Percentiles rank a stretch among this genome's conserved stretches.
Conservation (phyloP, 1,284 basidiomycete genomes). For the Neolentinus lepideus region DNA sequence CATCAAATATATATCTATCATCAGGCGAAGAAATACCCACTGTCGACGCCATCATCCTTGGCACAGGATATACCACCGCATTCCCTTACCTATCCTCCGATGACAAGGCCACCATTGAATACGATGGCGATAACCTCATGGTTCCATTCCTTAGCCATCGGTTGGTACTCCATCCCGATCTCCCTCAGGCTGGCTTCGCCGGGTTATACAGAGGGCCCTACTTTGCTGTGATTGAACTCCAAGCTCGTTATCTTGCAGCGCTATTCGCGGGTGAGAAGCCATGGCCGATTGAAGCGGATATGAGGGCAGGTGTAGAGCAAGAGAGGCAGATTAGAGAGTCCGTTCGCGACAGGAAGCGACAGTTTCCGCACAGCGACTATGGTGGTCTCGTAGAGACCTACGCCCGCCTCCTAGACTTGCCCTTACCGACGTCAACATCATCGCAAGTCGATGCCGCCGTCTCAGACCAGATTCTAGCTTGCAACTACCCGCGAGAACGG, state of each 20-base stretch:
- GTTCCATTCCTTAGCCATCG: not conserved
- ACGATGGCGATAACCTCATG: not conserved
- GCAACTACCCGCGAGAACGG: not conserved
- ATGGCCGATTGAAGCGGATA: not conserved
- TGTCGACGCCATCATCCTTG: not conserved
- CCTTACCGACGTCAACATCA: not conserved
- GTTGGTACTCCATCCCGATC: not conserved
- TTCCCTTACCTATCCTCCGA: not conserved
- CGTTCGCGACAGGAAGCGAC: not conserved
- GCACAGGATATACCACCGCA: not conserved
- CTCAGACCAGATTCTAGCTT: not conserved
- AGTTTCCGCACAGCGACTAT: constrained; percentile 2
- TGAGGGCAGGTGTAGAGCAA: not conserved
- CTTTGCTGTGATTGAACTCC: constrained; percentile 1
- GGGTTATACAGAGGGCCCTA: not conserved
- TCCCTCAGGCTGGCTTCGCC: not conserved
- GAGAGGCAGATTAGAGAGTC: not conserved
- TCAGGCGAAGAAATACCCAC: not conserved
- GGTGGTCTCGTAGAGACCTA: not conserved
- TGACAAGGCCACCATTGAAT: not conserved
- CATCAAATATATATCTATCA: not conserved
- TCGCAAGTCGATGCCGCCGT: not conserved
- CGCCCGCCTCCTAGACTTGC: not conserved
- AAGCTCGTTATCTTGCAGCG: not conserved
- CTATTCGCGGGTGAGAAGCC: not conserved